Evolutionary conservation across 345 rosid species (phyloP), one percentile per base, ranked within the genome.

Genomic region (Adansonia digitata): DNA sequence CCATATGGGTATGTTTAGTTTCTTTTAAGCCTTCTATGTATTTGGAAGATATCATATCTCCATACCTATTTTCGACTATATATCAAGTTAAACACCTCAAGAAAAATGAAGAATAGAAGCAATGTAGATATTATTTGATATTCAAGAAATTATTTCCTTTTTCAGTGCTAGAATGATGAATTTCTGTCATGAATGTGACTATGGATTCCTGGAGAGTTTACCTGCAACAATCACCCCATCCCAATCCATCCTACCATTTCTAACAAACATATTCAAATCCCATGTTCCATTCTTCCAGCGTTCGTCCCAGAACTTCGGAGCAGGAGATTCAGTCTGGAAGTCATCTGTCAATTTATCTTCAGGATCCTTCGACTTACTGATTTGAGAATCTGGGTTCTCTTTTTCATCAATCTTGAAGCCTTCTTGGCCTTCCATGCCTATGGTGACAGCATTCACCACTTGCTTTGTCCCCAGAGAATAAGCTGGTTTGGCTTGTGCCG

Each of bases 221-320:
- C 90, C 88, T 59, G 88, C 91, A 72, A 70, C 79, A 67, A 84
- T 85, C 5, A 86, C 82, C 39, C 69, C 73, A 76, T 86, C 86
- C 89, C 89, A 86, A 61, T 85, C 88, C 79, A 88, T 86, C 75
- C 63, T 82, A 1, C 90, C 84, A 62, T 79, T 82, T 68, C 75
- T 81, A 37, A 86, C 85, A 71, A 88, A 88, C 90, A 80, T 80
- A 51, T 86, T 85, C 31, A 90, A 71, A 79, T 85, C 86, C 91
- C 90, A 84, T 2, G 81, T 81, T 9, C 91, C 89, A 2, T 76
- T 86, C 79, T 81, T 85, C 91, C 90, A 88, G 1, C 84, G 78
- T 34, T 70, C 78, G 5, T 86, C 88, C 0, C 45, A 35, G 70
- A 88, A 85, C 73, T 76, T 88, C 0, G 74, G 57, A 42, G 27